A percentile compares a stretch with the other conserved stretches of the same genome.
These are phyloP conservation scores for Pterulicium gracile DNA, from an alignment of 1,284 basidiomycete genomes.

Conservation along the genomic window DNA sequence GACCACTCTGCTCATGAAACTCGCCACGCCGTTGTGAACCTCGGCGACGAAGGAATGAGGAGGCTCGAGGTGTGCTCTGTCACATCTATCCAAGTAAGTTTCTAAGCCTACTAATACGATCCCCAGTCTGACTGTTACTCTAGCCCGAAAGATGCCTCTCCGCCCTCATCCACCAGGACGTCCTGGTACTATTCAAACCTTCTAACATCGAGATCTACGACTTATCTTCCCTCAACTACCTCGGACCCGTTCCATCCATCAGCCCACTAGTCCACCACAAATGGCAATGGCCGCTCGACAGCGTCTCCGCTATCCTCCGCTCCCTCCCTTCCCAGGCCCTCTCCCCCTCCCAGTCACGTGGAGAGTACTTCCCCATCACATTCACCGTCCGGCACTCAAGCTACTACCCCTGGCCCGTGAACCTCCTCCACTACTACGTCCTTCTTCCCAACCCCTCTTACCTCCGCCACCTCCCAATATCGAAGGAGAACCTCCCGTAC, in stretches of 20 bases:
- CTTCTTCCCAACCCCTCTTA: slow-evolving; percentile 34
- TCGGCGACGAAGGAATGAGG: no score
- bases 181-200: slow-evolving; percentile 28
- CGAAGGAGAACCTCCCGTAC: slow-evolving; percentile 33
- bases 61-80: no score
- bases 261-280: slow-evolving; percentile 32
- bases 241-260: slow-evolving; percentile 15
- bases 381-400: slow-evolving; percentile 49
- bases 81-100: no score
- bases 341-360: slow-evolving; percentile 4
- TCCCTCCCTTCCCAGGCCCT: slow-evolving; percentile 11
- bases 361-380: slow-evolving; percentile 30
- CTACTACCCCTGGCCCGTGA: slow-evolving; percentile 56
- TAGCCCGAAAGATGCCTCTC: slow-evolving; percentile 26
- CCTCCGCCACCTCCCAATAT: slow-evolving; percentile 15
- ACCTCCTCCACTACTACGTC: slow-evolving; percentile 50
- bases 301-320: slow-evolving; percentile 26
- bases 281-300: slow-evolving; percentile 48
- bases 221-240: slow-evolving; percentile 14
- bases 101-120: no score
- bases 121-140: no score
- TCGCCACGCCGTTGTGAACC: not conserved
- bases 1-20: not conserved
- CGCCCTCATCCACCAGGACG: slow-evolving; percentile 26
- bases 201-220: slow-evolving; percentile 30